Evolutionary conservation across 805 yeast genomes (phyloP).

Genomic region (Metschnikowia proteae): DNA sequence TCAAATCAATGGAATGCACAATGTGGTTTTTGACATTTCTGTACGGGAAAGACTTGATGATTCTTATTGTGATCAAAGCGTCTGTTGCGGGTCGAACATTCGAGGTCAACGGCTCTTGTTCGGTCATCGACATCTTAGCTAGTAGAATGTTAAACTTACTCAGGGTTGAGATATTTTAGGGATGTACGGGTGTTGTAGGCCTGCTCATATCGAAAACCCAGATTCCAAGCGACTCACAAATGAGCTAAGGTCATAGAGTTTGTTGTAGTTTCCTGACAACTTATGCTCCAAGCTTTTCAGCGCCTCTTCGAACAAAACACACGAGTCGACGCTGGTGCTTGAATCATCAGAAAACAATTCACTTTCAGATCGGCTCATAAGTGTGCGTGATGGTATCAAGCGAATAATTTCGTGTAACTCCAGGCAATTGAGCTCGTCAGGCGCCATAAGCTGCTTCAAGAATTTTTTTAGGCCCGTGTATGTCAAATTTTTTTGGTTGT

Average conservation of each 20-base stretch:
- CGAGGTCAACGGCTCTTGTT: slow-evolving; percentile 62
- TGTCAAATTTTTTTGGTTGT: slow-evolving; percentile 15
- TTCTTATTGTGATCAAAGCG: slow-evolving; percentile 78
- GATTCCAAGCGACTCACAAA: slow-evolving; percentile 23
- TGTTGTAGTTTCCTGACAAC: slow-evolving; percentile 21
- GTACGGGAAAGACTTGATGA: slow-evolving; percentile 88
- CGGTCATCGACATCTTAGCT: not conserved
- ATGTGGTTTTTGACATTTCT: slow-evolving; percentile 80
- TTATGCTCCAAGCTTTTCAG: slow-evolving; percentile 23
- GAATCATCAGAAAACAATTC: slow-evolving; percentile 12
- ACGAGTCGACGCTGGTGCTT: slow-evolving; percentile 20
- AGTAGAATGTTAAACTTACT: not conserved
- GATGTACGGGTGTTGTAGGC: slow-evolving; percentile 15
- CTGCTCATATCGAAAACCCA: slow-evolving; percentile 21
- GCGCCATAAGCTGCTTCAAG: slow-evolving; percentile 3
- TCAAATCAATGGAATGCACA: slow-evolving; percentile 65
- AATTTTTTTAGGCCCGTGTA: slow-evolving; percentile 14
- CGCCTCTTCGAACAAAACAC: slow-evolving; percentile 22
- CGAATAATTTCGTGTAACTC: slow-evolving; percentile 11
- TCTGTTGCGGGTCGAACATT: slow-evolving; percentile 68
- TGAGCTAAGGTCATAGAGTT: slow-evolving; percentile 24
- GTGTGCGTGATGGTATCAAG: slow-evolving; percentile 14
- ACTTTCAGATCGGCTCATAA: slow-evolving; percentile 16
- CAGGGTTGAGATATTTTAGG: slow-evolving; percentile 12
- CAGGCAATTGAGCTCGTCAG: slow-evolving; percentile 3